Evolutionary conservation across 768 basidiomycete genomes (phyloP).

Genomic region (Amylocystis lapponica): DNA sequence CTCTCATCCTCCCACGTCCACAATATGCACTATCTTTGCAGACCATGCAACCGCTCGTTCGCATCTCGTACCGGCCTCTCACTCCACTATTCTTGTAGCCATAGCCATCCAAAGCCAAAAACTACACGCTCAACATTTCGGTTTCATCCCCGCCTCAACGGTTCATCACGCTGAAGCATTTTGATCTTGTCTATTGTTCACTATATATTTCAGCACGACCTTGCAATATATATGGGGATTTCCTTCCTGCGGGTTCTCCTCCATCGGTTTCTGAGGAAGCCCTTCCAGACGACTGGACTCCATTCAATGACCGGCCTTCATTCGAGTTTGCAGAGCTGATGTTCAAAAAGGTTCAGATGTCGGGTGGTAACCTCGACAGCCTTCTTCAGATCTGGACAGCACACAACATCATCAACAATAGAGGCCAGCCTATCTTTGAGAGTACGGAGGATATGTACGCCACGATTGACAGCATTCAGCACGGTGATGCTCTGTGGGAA

Average conservation of each 20-base stretch:
- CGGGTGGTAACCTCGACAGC: slow-evolving; percentile 2
- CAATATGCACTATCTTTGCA: too few species aligned
- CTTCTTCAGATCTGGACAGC: slow-evolving; percentile 14
- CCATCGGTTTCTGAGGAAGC: neutral
- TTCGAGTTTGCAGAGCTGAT: slow-evolving; percentile 21
- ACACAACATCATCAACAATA: neutral
- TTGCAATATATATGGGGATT: slow-evolving; percentile 2
- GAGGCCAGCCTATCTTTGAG: slow-evolving; percentile 16
- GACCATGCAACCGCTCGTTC: too few species aligned
- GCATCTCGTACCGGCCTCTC: too few species aligned
- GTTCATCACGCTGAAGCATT: too few species aligned
- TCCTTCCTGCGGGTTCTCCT: neutral
- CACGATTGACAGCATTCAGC: slow-evolving; percentile 29
- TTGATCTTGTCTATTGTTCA: too few species aligned
- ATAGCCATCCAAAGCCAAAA: too few species aligned
- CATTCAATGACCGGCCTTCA: slow-evolving; percentile 12
- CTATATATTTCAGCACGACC: too few species aligned
- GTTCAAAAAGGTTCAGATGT: slow-evolving; percentile 15
- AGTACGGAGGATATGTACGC: slow-evolving; percentile 26
- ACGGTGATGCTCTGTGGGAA: slow-evolving; percentile 34
- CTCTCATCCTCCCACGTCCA: too few species aligned
- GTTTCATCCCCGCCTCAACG: too few species aligned
- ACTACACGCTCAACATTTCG: too few species aligned
- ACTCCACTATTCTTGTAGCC: too few species aligned
- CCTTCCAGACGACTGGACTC: slow-evolving; percentile 10